Conservation (phyloP, 192 early-diverging fungal species). For the Coemansia umbellata region DNA sequence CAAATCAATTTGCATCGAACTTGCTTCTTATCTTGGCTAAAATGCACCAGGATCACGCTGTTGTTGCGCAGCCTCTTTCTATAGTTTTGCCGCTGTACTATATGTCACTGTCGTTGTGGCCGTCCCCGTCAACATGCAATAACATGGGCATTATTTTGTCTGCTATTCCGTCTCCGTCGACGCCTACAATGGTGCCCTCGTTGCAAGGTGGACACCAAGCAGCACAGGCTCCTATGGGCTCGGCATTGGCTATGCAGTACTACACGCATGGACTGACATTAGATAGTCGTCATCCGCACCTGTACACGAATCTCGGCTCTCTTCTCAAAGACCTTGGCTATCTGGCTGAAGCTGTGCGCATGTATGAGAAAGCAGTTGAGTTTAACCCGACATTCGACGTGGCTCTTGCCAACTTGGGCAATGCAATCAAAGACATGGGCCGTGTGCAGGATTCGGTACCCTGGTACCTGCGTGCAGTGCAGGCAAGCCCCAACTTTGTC, state of each 20-base stretch:
- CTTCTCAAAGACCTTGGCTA: slow-evolving; percentile 87
- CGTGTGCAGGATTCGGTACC: slow-evolving; percentile 83
- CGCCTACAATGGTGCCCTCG: slow-evolving; percentile 49
- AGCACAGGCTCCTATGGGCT: slow-evolving; percentile 63
- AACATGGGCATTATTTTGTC: slow-evolving; percentile 82
- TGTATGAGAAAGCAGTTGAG: slow-evolving; percentile 87
- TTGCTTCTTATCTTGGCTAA: slow-evolving; percentile 83
- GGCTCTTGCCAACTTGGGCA: slow-evolving; percentile 88
- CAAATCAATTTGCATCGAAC: slow-evolving; percentile 43
- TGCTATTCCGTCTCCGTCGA: slow-evolving; percentile 59
- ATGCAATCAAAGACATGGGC: slow-evolving; percentile 89
- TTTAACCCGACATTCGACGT: slow-evolving; percentile 86
- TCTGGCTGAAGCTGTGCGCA: slow-evolving; percentile 74
- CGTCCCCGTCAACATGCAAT: slow-evolving; percentile 88
- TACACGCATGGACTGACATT: slow-evolving; percentile 82
- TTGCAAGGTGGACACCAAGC: slow-evolving; percentile 43
- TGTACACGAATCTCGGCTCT: slow-evolving; percentile 93
- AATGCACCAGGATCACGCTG: slow-evolving; percentile 75
- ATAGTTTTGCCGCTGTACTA: slow-evolving; percentile 82
- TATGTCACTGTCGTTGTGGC: slow-evolving; percentile 69
- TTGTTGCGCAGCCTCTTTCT: slow-evolving; percentile 55
- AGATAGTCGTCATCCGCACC: slow-evolving; percentile 79
- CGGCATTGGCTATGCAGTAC: slow-evolving; percentile 77
- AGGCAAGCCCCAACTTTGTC: slow-evolving; percentile 83
- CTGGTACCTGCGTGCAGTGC: slow-evolving; percentile 80